A percentile compares a stretch with the other conserved stretches of the same genome.
phyloP scores from a whole-genome alignment of 2,329 filamentous ascomycete species.

The Sodiomyces alkalinus region DNA sequence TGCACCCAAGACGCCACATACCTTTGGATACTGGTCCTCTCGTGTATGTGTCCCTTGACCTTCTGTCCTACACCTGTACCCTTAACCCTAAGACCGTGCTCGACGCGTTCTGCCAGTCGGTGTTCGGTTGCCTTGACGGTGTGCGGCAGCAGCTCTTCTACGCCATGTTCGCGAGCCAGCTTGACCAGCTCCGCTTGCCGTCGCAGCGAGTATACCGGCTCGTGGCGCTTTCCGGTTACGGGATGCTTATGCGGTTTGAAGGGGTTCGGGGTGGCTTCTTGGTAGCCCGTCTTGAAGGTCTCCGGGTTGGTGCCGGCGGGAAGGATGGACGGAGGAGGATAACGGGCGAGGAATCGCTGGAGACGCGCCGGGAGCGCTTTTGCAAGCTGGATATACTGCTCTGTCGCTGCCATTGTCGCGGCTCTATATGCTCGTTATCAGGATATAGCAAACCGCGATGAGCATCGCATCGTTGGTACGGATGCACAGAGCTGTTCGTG shows the following conservation, averaged over 20 bases:
- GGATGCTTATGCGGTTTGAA: constrained; percentile 71
- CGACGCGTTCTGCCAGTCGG: constrained; percentile 54
- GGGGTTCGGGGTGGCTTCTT: constrained; percentile 52
- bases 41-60: constrained; percentile 92
- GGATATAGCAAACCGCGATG: constrained; percentile 1
- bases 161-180: constrained; percentile 61
- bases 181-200: constrained; percentile 86
- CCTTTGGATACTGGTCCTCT: constrained; percentile 68
- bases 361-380: constrained; percentile 63
- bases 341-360: constrained; percentile 76
- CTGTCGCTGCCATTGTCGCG: constrained; percentile 3
- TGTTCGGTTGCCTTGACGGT: constrained; percentile 62
- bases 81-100: constrained; percentile 72
- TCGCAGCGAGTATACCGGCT: constrained; percentile 68
- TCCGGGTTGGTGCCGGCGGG: constrained; percentile 24
- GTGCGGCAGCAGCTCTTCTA: constrained; percentile 66
- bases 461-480: constrained; percentile 2
- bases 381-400: constrained; percentile 40
- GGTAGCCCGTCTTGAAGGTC: constrained; percentile 32
- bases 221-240: constrained; percentile 66
- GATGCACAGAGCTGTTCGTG: no score
- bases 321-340: constrained; percentile 56
- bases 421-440: background rate
- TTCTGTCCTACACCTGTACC: constrained; percentile 83
- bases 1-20: constrained; percentile 33